Evolutionary conservation across 768 basidiomycete species (phyloP).

Genomic region (Termitomyces sp.): DNA sequence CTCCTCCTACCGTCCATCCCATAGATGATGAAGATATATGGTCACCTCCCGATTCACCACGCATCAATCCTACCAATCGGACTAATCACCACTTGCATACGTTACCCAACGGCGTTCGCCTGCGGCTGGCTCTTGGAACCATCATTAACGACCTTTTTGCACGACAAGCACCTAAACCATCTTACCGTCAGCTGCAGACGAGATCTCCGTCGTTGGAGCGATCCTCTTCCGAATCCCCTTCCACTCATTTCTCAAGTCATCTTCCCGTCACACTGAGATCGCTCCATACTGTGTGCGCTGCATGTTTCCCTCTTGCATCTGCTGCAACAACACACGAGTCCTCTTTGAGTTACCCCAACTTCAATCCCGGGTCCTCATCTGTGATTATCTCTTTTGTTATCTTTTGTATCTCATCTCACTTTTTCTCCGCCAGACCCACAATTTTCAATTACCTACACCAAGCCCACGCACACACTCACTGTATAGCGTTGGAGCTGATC

Average conservation of each 20-base stretch:
- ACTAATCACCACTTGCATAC: constrained; percentile 47
- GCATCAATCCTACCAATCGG: constrained; percentile 32
- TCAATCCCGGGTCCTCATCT: constrained; percentile 8
- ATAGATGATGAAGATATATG: constrained; percentile 52
- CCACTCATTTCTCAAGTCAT: constrained; percentile 17
- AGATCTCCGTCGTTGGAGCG: constrained; percentile 23
- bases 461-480: constrained; percentile 45
- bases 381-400: constrained; percentile 11
- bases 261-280: constrained; percentile 25
- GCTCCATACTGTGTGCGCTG: constrained; percentile 24
- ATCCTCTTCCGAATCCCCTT: constrained; percentile 24
- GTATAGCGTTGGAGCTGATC: constrained; percentile 63
- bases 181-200: constrained; percentile 34
- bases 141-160: constrained; percentile 84
- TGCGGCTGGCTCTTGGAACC: constrained; percentile 71
- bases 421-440: constrained; percentile 9
- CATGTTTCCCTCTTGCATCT: neutral
- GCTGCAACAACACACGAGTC: constrained; percentile 20
- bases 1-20: constrained; percentile 66
- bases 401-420: constrained; percentile 4
- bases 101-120: constrained; percentile 78
- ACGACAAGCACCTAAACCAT: constrained; percentile 59
- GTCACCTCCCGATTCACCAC: constrained; percentile 54
- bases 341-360: constrained; percentile 19
- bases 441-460: constrained; percentile 23